phyloP scores from a whole-genome alignment of 768 basidiomycete genomes.

The Suillus tomentosus region DNA sequence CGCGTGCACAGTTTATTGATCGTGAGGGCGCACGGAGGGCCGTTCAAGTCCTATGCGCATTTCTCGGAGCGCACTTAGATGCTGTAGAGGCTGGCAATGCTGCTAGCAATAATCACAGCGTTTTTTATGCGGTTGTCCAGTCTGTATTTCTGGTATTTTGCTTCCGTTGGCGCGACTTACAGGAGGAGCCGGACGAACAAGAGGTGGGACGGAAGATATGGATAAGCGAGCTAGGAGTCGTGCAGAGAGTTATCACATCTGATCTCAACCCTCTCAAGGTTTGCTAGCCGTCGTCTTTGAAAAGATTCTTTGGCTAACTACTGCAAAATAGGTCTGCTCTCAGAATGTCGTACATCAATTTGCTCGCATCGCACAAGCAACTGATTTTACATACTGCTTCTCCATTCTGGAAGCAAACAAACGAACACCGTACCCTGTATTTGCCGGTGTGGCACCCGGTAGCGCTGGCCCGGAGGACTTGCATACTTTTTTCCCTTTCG shows the following conservation, averaged over 20 bases:
- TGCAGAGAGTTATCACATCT: conserved; percentile 80
- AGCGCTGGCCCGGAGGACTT: conserved; percentile 61
- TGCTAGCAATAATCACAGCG: conserved; percentile 50
- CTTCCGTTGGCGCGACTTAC: conserved; percentile 92
- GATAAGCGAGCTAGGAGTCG: conserved; percentile 77
- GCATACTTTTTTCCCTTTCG: conserved; percentile 97
- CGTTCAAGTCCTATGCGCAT: conserved; percentile 83
- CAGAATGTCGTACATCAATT: conserved; percentile 91
- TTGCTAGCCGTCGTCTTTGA: conserved; percentile 2
- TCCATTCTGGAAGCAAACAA: conserved; percentile 89
- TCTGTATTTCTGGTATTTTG: conserved; percentile 96
- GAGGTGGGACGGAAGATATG: conserved; percentile 65
- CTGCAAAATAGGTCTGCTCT: conserved; percentile 72
- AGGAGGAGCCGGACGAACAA: conserved; percentile 59
- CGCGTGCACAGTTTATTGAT: conserved; percentile 85
- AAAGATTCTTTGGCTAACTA: neutral
- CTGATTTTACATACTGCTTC: conserved; percentile 92
- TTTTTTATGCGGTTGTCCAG: conserved; percentile 93
- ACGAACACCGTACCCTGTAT: conserved; percentile 54
- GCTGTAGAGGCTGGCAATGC: conserved; percentile 43
- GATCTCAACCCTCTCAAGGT: conserved; percentile 91
- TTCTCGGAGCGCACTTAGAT: conserved; percentile 76
- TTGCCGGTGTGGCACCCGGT: conserved; percentile 22
- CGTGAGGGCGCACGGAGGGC: conserved; percentile 72
- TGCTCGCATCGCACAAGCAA: conserved; percentile 87